A percentile compares a stretch with the other conserved stretches of the same genome.
phyloP scores from a whole-genome alignment of 1,139 yeast genomes.

The Candida glucosophila region DNA sequence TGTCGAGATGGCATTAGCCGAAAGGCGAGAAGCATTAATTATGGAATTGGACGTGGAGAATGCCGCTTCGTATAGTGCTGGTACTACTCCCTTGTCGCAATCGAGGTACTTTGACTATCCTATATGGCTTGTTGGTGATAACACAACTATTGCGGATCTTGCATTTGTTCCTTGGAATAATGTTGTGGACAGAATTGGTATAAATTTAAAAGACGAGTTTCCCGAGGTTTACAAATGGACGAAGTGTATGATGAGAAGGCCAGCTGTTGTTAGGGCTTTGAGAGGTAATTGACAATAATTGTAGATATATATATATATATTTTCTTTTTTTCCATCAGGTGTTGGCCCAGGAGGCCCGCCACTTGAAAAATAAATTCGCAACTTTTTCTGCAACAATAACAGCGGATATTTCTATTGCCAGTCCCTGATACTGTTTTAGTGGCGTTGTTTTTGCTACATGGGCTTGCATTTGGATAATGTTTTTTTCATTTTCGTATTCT shows the following conservation, averaged over 20 bases:
- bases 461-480: too few species aligned
- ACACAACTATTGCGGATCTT: conserved; percentile 84
- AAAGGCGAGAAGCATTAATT: conserved; percentile 79
- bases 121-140: conserved; percentile 90
- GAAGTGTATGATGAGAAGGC: conserved; percentile 82
- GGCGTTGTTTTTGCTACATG: too few species aligned
- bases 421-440: too few species aligned
- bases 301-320: too few species aligned
- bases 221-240: conserved; percentile 98
- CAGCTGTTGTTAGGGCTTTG: conserved; percentile 72
- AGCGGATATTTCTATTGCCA: too few species aligned
- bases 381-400: too few species aligned
- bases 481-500: too few species aligned
- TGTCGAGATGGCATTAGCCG: conserved; percentile 91
- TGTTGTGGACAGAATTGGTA: conserved; percentile 88
- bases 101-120: conserved; percentile 87
- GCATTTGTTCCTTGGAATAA: conserved; percentile 96
- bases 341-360: too few species aligned
- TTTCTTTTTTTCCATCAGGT: too few species aligned
- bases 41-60: conserved; percentile 87
- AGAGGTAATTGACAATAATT: conserved; percentile 60
- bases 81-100: conserved; percentile 80
- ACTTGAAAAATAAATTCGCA: too few species aligned
- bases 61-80: conserved; percentile 83
- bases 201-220: conserved; percentile 76